phyloP scores from a whole-genome alignment of 306 rosid species.

The Trifolium dubium region DNA sequence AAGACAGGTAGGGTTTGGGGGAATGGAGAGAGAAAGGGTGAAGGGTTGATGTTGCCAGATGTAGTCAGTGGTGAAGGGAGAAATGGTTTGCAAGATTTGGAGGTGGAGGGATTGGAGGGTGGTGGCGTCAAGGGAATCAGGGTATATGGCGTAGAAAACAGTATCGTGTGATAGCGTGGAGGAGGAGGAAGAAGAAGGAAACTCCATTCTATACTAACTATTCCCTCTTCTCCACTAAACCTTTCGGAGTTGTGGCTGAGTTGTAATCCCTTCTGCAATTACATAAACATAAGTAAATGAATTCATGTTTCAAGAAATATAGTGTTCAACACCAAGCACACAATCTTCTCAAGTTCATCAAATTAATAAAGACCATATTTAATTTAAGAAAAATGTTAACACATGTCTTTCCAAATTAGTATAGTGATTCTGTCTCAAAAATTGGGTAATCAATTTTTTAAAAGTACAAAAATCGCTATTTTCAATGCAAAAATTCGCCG shows the following conservation, averaged over 20 bases:
- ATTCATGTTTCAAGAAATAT: background rate
- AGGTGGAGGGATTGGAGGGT: constrained; percentile 81
- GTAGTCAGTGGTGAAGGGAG: constrained; percentile 67
- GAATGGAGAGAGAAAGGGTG: constrained; percentile 62
- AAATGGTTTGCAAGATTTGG: constrained; percentile 60
- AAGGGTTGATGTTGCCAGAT: constrained; percentile 94
- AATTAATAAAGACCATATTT: too few relatives aligned
- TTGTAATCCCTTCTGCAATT: background rate
- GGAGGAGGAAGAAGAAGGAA: constrained; percentile 47
- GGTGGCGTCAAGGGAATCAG: constrained; percentile 45
- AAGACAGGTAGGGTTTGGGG: constrained; percentile 57
- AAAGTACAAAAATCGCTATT: too few relatives aligned
- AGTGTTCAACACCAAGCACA: background rate
- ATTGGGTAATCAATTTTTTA: too few relatives aligned
- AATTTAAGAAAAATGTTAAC: too few relatives aligned
- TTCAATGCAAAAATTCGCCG: too few relatives aligned
- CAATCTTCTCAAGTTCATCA: too few relatives aligned
- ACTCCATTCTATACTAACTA: constrained; percentile 18
- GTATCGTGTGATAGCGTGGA: constrained; percentile 59
- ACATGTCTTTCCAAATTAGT: too few relatives aligned
- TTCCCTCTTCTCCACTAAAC: background rate
- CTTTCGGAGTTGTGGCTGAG: background rate
- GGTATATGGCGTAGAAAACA: constrained; percentile 80
- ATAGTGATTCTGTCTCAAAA: too few relatives aligned
- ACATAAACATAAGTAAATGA: background rate